Conservation (phyloP, 176 grass and related monocot genomes). For the Oryza rufipogon region DNA sequence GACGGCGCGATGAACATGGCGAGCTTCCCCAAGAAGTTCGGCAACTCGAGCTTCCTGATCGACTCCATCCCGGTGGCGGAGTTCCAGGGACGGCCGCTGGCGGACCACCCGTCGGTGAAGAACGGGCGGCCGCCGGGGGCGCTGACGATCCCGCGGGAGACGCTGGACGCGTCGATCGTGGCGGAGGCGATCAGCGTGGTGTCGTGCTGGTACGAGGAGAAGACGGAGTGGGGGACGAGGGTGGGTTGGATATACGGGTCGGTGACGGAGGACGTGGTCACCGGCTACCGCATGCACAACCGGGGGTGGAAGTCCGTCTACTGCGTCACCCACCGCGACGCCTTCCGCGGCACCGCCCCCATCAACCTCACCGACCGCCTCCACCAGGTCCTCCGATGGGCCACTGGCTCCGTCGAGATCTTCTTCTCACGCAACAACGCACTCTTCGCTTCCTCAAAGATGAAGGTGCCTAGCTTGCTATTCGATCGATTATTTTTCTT, state of each 20-base stretch:
- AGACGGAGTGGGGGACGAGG: conserved; percentile 88
- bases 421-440: conserved; percentile 98
- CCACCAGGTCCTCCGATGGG: conserved; percentile 96
- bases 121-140: conserved; percentile 86
- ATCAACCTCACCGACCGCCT: conserved; percentile 97
- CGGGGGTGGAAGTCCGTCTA: conserved; percentile 98
- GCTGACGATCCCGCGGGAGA: conserved; percentile 80
- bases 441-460: conserved; percentile 76
- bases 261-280: conserved; percentile 95
- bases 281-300: conserved; percentile 98
- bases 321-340: conserved; percentile 89
- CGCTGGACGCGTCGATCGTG: conserved; percentile 83
- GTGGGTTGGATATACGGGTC: conserved; percentile 99
- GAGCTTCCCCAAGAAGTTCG: conserved; percentile 88
- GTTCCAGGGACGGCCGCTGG: conserved; percentile 91
- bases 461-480: conserved; percentile 54
- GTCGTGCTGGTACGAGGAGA: conserved; percentile 99
- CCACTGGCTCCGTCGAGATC: conserved; percentile 94
- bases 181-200: conserved; percentile 96
- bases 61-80: conserved; percentile 95
- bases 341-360: conserved; percentile 90
- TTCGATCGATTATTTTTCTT: too few relatives aligned
- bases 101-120: conserved; percentile 90
- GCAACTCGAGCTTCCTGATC: conserved; percentile 90
- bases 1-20: conserved; percentile 74